Base-by-base conservation (phyloP, 495 filamentous ascomycete species). In the Cenococcum geophilum region DNA sequence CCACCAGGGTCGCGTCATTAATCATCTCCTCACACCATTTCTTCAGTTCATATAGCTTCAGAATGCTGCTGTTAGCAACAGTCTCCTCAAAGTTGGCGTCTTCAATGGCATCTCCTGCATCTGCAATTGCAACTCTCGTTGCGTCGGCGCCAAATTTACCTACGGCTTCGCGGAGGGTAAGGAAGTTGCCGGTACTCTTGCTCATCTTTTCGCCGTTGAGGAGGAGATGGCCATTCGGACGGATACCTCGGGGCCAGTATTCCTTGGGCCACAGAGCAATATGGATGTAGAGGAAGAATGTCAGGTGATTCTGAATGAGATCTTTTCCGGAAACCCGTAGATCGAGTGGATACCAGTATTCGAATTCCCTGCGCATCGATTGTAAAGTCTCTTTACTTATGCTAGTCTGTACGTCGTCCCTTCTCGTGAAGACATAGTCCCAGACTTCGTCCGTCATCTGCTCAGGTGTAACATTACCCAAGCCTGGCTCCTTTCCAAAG, bases 1-100 rank as follows among this genome's bases (percentile, higher is more conserved):
- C 60, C 21, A 76, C 63, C 11, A 71, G 20, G 11, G 59, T 48
- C 1, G 70, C 68, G 5, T 76, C 74, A 23, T 84, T 82, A 58
- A 86, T 70, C 65, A 87, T 79, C 70, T 95, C 89, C 75, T 97
- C 90, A 55, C 88, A 89, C 93, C 93, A 97, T 69, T 95, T 87
- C 75, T 88, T 88, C 56, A 97, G 81, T 60, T 85, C 91, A 73
- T 84, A 88, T 34, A 97, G 80, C 66, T 90, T 82, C 59, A 97
- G 80, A 68, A 97, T 93, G 67, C 84, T 92, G 70, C 84, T 88
- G 74, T 96, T 91, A 43, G 92, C 92, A 27, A 96, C 91, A 63
- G 85, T 81, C 77, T 99, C 93, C 65, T 96, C 93, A 68, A 99
- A 95, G 77, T 99, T 99, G 58, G 93, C 92, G 76, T 98, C 93